Evolutionary conservation across 495 filamentous ascomycete species (phyloP), one percentile per base, ranked within the genome.

Genomic region (Pyrenula massariospora): DNA sequence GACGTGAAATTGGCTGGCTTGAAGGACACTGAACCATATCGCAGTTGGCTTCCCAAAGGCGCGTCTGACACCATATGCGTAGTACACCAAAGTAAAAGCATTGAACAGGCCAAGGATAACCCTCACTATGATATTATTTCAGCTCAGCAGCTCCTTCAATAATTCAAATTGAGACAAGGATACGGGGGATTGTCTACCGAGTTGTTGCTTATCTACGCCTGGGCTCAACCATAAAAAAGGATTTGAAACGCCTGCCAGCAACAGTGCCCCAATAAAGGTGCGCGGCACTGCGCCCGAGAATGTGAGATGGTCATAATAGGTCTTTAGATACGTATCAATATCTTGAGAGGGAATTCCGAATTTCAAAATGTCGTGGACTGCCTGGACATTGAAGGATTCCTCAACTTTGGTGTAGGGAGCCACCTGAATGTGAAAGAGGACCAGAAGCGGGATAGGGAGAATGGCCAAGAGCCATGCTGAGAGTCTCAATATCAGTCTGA

Each of bases 381-480:
- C 93, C 66, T 99, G 93, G 54, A 97, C 83, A 62, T 95, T 95
- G 79, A 99, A 99, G 0, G 91, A 96, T 72, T 99, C 93, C 66
- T 99, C 93, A 56, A 99, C 94, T 70, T 99, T 99, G 52, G 94
- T 96, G 73, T 93, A 96, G 0, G 93, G 94, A 15, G 94, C 84
- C 10, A 81, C 68, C 56, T 83, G 58, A 53, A 96, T 80, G 68
- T 99, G 92, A 23, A 89, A 53, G 20, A 91, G 65, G 60, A 96
- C 80, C 36, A 89, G 66, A 1, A 67, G 59, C 1, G 87, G 85
- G 57, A 95, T 79, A 24, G 80, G 69, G 56, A 79, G 66, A 15
- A 69, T 71, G 48, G 85, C 71, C 25, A 81, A 58, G 21, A 77
- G 50, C 19, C 66, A 49, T 8, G 19, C 50, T 52, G 50, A 19